Percentiles rank a stretch among this genome's conserved stretches.
phyloP scores from a whole-genome alignment of 1,284 basidiomycete genomes.

The Sanghuangporus weigelae region DNA sequence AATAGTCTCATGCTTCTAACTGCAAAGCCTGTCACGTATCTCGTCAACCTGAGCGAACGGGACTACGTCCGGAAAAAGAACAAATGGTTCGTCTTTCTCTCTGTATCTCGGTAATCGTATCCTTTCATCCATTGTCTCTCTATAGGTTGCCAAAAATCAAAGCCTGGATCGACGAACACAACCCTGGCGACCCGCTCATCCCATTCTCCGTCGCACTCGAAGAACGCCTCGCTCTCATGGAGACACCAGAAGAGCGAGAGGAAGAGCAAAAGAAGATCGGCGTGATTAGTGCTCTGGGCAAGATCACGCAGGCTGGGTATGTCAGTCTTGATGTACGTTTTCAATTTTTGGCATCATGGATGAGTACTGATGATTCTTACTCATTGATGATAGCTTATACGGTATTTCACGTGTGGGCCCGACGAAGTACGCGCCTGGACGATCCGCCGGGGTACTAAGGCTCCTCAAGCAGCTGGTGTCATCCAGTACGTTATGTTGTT shows the following conservation, averaged over 20 bases:
- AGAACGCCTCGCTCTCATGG: conserved; percentile 76
- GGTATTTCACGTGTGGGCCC: conserved; percentile 96
- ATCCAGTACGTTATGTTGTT: conserved; percentile 73
- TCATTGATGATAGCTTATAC: conserved; percentile 58
- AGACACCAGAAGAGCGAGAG: conserved; percentile 60
- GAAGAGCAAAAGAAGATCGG: conserved; percentile 75
- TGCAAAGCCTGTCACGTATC: conserved; percentile 97
- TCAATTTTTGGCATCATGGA: conserved; percentile 1
- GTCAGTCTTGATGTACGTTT: conserved; percentile 67
- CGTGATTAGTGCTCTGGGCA: conserved; percentile 71
- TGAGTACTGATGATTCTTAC: not conserved
- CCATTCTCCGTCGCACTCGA: conserved; percentile 97
- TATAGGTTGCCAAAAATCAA: conserved; percentile 92
- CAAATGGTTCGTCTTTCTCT: conserved; percentile 70
- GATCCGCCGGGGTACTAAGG: conserved; percentile 89
- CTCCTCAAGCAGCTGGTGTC: conserved; percentile 96
- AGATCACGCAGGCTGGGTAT: conserved; percentile 93
- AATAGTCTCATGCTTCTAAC: conserved; percentile 91
- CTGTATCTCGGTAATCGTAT: not conserved
- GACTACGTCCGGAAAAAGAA: conserved; percentile 99
- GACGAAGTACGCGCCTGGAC: conserved; percentile 99
- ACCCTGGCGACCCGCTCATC: conserved; percentile 93
- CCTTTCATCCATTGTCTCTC: not conserved
- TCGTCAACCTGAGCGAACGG: conserved; percentile 94
- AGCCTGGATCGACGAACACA: conserved; percentile 96